Evolutionary conservation across 495 filamentous ascomycete genomes (phyloP).

Genomic region (Amorphotheca resinae): DNA sequence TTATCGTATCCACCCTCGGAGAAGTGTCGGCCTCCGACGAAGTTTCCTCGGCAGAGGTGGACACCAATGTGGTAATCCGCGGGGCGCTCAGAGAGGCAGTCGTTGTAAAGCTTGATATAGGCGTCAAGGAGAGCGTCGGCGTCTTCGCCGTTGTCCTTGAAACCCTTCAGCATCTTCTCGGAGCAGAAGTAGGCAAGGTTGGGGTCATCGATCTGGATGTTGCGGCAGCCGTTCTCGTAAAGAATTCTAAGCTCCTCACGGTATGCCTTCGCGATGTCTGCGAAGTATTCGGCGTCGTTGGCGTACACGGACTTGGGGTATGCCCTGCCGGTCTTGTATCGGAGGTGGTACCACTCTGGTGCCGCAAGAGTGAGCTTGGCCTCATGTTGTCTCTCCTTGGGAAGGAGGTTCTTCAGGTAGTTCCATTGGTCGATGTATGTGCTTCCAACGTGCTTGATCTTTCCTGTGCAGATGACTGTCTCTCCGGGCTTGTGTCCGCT

Average conservation of each 20-base stretch:
- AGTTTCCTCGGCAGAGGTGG: slow-evolving; percentile 68
- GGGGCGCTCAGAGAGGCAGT: slow-evolving; percentile 48
- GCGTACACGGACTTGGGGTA: slow-evolving; percentile 54
- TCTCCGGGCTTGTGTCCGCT: slow-evolving; percentile 62
- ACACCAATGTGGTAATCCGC: slow-evolving; percentile 65
- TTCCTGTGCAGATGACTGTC: slow-evolving; percentile 55
- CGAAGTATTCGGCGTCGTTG: slow-evolving; percentile 59
- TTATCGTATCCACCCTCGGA: slow-evolving; percentile 69
- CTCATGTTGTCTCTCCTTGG: slow-evolving; percentile 45
- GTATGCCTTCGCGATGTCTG: slow-evolving; percentile 62
- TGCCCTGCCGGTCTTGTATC: slow-evolving; percentile 55
- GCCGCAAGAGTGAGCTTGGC: slow-evolving; percentile 64
- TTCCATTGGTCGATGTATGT: slow-evolving; percentile 55
- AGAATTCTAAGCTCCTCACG: slow-evolving; percentile 52
- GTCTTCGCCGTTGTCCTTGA: slow-evolving; percentile 46
- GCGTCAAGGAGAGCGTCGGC: slow-evolving; percentile 55
- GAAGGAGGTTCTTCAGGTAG: slow-evolving; percentile 49
- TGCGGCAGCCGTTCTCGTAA: slow-evolving; percentile 55
- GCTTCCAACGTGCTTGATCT: slow-evolving; percentile 54
- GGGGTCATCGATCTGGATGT: slow-evolving; percentile 66
- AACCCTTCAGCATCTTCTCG: slow-evolving; percentile 58
- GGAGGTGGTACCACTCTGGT: slow-evolving; percentile 63
- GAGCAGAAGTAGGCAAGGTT: slow-evolving; percentile 74
- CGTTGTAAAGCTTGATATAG: slow-evolving; percentile 70
- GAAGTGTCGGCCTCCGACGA: slow-evolving; percentile 66